These are phyloP conservation scores for Grosmannia huntii DNA, from an alignment of 2,329 filamentous ascomycete genomes.

Conservation along the genomic window DNA sequence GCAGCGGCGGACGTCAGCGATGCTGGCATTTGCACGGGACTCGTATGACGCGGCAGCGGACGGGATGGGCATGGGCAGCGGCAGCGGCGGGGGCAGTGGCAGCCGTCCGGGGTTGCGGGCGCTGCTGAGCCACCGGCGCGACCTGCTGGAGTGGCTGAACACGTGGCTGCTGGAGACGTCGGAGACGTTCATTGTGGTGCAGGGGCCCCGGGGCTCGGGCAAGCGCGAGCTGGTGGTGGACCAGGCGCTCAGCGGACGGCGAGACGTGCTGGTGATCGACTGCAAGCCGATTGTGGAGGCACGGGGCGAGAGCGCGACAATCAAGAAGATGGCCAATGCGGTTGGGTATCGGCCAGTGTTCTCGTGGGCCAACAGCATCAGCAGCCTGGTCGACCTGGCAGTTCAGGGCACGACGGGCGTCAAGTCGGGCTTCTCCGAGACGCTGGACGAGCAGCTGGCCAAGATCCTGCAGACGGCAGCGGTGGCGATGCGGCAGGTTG, in stretches of 20 bases:
- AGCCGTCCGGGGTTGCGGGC: slow-evolving; percentile 47
- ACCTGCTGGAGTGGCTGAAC: slow-evolving; percentile 68
- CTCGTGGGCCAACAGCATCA: slow-evolving; percentile 91
- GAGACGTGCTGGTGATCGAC: slow-evolving; percentile 73
- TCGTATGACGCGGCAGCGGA: slow-evolving; percentile 45
- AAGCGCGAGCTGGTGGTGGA: slow-evolving; percentile 82
- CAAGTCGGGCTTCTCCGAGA: slow-evolving; percentile 90
- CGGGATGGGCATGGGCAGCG: slow-evolving; percentile 42
- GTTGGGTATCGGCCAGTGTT: slow-evolving; percentile 92
- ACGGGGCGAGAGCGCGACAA: slow-evolving; percentile 73
- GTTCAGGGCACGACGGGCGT: slow-evolving; percentile 89
- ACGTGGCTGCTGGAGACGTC: slow-evolving; percentile 79
- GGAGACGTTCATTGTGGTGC: slow-evolving; percentile 87
- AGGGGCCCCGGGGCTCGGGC: slow-evolving; percentile 81
- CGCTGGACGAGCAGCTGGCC: slow-evolving; percentile 72
- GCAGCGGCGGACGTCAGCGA: slow-evolving; percentile 55
- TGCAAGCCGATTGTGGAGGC: slow-evolving; percentile 91
- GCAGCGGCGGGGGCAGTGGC: background rate
- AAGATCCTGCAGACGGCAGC: slow-evolving; percentile 84
- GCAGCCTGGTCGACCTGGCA: slow-evolving; percentile 81
- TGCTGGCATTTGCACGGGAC: slow-evolving; percentile 39
- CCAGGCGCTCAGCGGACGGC: slow-evolving; percentile 63
- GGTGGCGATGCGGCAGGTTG: slow-evolving; percentile 64
- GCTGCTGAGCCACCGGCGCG: slow-evolving; percentile 78
- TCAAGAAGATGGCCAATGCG: slow-evolving; percentile 64